Evolutionary conservation across 2,329 filamentous ascomycete species (phyloP).

Genomic region (Atkinsonella texensis): DNA sequence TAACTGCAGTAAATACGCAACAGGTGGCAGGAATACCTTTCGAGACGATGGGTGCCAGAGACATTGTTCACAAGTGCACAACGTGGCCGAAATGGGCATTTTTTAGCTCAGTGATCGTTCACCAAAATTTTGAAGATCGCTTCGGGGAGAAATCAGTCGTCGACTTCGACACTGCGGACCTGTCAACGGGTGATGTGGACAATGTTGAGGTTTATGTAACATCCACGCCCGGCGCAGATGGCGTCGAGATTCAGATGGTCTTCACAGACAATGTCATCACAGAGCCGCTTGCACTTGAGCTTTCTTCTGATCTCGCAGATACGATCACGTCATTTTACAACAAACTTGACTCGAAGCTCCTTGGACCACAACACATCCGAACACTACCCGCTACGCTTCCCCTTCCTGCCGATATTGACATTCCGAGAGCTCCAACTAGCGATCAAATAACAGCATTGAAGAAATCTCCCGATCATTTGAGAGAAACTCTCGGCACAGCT

Average conservation of each 20-base stretch:
- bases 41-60: constrained; percentile 1
- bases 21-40: neutral
- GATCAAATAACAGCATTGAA: neutral
- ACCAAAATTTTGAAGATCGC: constrained; percentile 1
- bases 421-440: neutral
- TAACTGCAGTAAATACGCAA: neutral
- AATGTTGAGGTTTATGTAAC: constrained; percentile 4
- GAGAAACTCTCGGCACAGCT: neutral
- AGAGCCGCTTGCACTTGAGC: neutral
- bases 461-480: neutral
- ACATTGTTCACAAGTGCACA: constrained; percentile 1
- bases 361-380: neutral
- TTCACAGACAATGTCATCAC: constrained; percentile 4
- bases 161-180: constrained; percentile 2
- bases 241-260: neutral
- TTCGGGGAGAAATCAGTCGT: neutral
- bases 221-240: neutral
- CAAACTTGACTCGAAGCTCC: neutral
- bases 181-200: constrained; percentile 3
- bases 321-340: neutral
- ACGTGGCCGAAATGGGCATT: constrained; percentile 2
- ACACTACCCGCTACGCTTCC: neutral
- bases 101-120: constrained; percentile 1
- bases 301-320: neutral
- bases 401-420: neutral